These are phyloP conservation scores for Penicillium brasilianum DNA, from an alignment of 2,329 filamentous ascomycete species.

Conservation along the genomic window DNA sequence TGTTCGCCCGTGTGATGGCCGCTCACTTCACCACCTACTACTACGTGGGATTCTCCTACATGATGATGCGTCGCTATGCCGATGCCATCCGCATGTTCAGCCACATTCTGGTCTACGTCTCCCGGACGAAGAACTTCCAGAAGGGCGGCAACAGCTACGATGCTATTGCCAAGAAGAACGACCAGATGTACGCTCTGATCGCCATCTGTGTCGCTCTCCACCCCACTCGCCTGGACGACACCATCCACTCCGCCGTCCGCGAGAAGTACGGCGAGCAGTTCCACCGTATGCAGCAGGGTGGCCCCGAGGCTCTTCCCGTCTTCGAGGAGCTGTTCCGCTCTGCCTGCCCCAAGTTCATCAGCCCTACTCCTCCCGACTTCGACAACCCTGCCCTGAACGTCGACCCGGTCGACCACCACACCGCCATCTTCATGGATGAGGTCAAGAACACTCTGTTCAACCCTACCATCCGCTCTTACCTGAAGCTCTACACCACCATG, in stretches of 20 bases:
- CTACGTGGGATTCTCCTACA: constrained; percentile 99
- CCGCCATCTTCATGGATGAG: constrained; percentile 98
- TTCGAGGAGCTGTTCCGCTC: constrained; percentile 98
- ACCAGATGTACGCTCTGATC: constrained; percentile 99
- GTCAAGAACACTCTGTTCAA: constrained; percentile 99
- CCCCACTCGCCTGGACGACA: constrained; percentile 95
- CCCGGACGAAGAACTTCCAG: constrained; percentile 99
- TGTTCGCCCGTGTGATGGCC: constrained; percentile 99
- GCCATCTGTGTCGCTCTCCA: constrained; percentile 99
- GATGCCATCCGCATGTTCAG: constrained; percentile 99
- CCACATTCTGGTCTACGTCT: constrained; percentile 99
- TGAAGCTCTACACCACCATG: constrained; percentile 99
- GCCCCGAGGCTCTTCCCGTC: constrained; percentile 90
- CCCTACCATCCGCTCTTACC: constrained; percentile 96
- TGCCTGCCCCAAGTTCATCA: constrained; percentile 99
- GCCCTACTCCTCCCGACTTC: constrained; percentile 93
- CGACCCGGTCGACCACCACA: constrained; percentile 96
- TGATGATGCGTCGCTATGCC: constrained; percentile 99
- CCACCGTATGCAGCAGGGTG: constrained; percentile 92
- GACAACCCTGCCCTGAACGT: constrained; percentile 95
- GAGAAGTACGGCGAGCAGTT: constrained; percentile 99
- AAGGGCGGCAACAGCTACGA: constrained; percentile 91
- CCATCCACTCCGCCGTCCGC: constrained; percentile 94
- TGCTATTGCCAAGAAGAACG: constrained; percentile 99
- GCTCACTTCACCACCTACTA: constrained; percentile 99